Percentiles rank a stretch among this genome's conserved stretches.
Conservation (phyloP, 495 filamentous ascomycete species). For the Penicillium alfredii region DNA sequence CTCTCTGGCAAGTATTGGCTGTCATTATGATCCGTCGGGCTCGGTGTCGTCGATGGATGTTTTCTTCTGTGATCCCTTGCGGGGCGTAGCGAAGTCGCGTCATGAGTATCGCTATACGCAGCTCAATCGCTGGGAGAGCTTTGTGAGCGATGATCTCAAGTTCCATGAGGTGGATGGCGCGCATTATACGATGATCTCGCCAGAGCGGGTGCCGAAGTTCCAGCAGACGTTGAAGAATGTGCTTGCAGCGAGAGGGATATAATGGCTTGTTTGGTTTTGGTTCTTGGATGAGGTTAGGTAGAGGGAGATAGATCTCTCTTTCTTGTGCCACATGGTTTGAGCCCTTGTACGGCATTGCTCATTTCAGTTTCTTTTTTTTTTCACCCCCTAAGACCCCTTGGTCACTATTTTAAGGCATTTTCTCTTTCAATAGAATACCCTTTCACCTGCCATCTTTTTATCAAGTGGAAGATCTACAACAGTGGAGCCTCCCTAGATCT, state of each 20-base stretch:
- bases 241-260: background rate
- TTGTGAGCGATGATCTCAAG: conserved; percentile 13
- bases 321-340: too few species aligned
- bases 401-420: too few species aligned
- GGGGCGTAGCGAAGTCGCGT: conserved; percentile 20
- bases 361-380: too few species aligned
- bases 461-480: too few species aligned
- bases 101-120: conserved; percentile 33
- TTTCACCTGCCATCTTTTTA: too few species aligned
- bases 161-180: conserved; percentile 32
- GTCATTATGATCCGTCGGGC: conserved; percentile 36
- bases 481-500: too few species aligned
- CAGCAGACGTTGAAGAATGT: conserved; percentile 1
- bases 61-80: conserved; percentile 36
- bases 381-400: too few species aligned
- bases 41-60: conserved; percentile 36
- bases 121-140: conserved; percentile 31
- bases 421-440: too few species aligned
- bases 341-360: too few species aligned
- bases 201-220: background rate
- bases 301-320: too few species aligned
- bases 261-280: too few species aligned
- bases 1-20: conserved; percentile 1
- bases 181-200: conserved; percentile 16
- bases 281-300: too few species aligned